phyloP scores from a whole-genome alignment of 2,329 filamentous ascomycete species.

The Dothistroma septosporum region DNA sequence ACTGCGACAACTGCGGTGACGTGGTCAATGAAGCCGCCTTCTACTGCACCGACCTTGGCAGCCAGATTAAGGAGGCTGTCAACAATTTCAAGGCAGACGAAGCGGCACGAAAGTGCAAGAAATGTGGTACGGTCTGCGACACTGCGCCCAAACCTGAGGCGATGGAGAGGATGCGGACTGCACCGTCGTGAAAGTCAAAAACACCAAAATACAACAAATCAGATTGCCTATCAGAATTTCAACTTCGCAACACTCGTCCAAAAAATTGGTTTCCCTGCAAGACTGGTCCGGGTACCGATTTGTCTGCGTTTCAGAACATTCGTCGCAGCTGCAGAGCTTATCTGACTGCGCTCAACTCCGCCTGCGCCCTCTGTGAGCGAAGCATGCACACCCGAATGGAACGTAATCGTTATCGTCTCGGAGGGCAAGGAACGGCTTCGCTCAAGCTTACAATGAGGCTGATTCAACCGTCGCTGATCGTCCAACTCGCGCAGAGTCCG shows the following conservation, averaged over 20 bases:
- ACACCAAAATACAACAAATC: background rate
- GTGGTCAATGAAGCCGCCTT: slow-evolving; percentile 84
- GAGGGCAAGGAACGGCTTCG: background rate
- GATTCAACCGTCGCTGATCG: background rate
- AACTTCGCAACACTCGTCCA: background rate
- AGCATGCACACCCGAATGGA: background rate
- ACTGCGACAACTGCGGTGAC: slow-evolving; percentile 67
- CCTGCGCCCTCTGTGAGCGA: no score
- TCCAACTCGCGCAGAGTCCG: background rate
- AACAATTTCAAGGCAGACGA: slow-evolving; percentile 70
- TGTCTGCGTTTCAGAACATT: no score
- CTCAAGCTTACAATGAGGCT: background rate
- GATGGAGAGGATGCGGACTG: slow-evolving; percentile 34
- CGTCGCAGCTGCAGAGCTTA: no score
- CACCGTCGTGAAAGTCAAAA: slow-evolving; percentile 2
- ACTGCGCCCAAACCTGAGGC: slow-evolving; percentile 53
- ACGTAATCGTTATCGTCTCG: background rate
- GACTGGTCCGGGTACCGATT: no score
- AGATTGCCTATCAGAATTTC: no score
- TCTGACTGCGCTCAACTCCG: no score
- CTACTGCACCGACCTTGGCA: slow-evolving; percentile 83
- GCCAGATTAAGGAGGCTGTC: slow-evolving; percentile 90
- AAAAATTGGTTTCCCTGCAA: no score
- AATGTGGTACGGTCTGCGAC: slow-evolving; percentile 73
- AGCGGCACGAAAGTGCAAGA: slow-evolving; percentile 67